Conservation (phyloP, 768 basidiomycete species). For the Suillus hirtellus region DNA sequence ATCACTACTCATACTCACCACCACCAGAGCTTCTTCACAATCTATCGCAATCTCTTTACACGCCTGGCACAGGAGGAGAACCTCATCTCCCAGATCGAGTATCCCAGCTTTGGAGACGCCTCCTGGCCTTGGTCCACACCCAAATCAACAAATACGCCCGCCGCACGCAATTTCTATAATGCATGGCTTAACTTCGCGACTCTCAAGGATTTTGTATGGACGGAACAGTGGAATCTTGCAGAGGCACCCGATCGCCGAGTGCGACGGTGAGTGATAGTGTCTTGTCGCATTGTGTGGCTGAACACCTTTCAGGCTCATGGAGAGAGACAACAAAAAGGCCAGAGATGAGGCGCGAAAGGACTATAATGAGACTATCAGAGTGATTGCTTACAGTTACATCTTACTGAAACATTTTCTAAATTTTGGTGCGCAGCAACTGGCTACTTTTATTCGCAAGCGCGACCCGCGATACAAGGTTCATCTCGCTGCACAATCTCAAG, state of each 20-base stretch:
- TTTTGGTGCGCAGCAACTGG: conserved; percentile 55
- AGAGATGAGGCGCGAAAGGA: conserved; percentile 86
- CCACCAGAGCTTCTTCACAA: conserved; percentile 80
- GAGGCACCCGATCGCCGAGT: conserved; percentile 88
- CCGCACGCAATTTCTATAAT: conserved; percentile 76
- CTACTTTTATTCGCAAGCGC: conserved; percentile 77
- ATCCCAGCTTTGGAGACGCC: conserved; percentile 83
- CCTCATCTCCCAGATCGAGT: conserved; percentile 44
- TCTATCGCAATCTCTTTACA: conserved; percentile 85
- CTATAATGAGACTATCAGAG: conserved; percentile 89
- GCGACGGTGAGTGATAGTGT: conserved; percentile 54
- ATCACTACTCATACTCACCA: not conserved
- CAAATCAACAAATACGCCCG: conserved; percentile 45
- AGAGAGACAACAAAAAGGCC: conserved; percentile 92
- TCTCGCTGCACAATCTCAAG: conserved; percentile 47
- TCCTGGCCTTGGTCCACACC: conserved; percentile 67
- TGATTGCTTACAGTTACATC: conserved; percentile 28
- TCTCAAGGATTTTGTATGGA: conserved; percentile 86
- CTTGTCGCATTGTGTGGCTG: not conserved
- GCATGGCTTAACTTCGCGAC: conserved; percentile 88
- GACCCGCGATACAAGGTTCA: conserved; percentile 85
- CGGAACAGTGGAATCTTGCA: conserved; percentile 76
- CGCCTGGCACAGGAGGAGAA: conserved; percentile 81
- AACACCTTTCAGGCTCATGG: conserved; percentile 66
- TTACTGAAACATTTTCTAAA: not conserved